Conservation (phyloP, 257 asterid genomes). For the Lantana camara region DNA sequence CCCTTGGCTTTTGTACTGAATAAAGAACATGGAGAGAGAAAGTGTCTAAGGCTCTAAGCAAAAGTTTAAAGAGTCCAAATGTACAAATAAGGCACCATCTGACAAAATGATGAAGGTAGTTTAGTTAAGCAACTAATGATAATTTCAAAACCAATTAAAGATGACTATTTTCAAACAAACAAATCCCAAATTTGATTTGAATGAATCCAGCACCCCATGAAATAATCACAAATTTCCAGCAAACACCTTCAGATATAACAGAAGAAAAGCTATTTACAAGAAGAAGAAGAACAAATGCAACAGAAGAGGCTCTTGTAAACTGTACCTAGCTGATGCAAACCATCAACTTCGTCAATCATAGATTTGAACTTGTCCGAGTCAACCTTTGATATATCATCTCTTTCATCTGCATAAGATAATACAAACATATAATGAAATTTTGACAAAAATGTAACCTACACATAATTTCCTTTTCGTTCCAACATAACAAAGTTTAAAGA, state of each 20-base stretch:
- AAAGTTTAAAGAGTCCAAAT: not conserved
- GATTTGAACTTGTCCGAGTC: conserved; percentile 69
- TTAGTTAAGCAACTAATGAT: not conserved
- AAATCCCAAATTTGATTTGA: too few species aligned
- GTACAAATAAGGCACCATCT: not conserved
- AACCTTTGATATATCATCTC: conserved; percentile 68
- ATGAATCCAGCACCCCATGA: too few species aligned
- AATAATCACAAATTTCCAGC: not conserved
- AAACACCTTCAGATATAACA: not conserved
- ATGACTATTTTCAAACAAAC: not conserved
- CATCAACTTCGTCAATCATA: conserved; percentile 77
- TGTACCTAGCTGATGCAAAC: conserved; percentile 79
- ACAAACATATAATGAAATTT: conserved; percentile 13
- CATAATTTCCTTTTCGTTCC: not conserved
- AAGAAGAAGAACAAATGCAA: conserved; percentile 9
- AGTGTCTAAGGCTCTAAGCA: conserved; percentile 14
- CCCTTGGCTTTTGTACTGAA: conserved; percentile 84
- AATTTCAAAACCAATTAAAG: not conserved
- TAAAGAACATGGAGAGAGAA: not conserved
- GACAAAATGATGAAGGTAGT: not conserved
- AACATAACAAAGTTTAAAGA: not conserved
- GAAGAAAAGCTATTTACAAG: not conserved
- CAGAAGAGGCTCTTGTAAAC: conserved; percentile 12
- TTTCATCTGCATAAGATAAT: conserved; percentile 63
- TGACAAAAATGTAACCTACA: conserved; percentile 4